Evolutionary conservation across 2,329 filamentous ascomycete genomes (phyloP).

Genomic region (Pseudogymnoascus destructans): DNA sequence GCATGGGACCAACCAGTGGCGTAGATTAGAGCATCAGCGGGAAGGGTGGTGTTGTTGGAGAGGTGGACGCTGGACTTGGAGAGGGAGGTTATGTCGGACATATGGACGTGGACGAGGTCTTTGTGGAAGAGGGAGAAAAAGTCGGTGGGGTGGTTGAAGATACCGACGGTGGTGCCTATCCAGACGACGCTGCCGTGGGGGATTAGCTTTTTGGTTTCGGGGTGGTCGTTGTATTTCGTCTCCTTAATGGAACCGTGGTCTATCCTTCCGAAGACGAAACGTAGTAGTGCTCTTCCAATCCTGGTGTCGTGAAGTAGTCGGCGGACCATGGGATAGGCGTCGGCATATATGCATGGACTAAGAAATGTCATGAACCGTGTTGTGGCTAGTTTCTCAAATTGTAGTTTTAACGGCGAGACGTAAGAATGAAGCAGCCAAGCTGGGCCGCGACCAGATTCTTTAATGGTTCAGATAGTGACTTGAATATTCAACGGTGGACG

Average conservation of each 20-base stretch:
- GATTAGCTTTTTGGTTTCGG: conserved; percentile 38
- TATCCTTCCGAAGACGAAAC: conserved; percentile 43
- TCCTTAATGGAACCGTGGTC: conserved; percentile 39
- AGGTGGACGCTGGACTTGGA: conserved; percentile 35
- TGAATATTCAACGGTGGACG: neutral
- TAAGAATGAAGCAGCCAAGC: neutral
- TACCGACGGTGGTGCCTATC: conserved; percentile 41
- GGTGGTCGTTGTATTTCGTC: conserved; percentile 40
- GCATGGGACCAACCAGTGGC: conserved; percentile 45
- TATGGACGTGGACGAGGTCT: conserved; percentile 37
- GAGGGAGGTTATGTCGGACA: conserved; percentile 37
- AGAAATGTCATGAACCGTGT: conserved; percentile 59
- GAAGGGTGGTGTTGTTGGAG: conserved; percentile 33
- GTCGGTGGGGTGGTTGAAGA: conserved; percentile 44
- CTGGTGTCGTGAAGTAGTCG: conserved; percentile 42
- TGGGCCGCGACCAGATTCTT: neutral
- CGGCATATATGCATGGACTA: conserved; percentile 57
- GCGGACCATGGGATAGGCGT: conserved; percentile 41
- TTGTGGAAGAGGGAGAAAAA: conserved; percentile 41
- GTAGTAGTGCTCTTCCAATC: conserved; percentile 37
- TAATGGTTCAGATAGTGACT: neutral
- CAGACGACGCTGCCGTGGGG: conserved; percentile 38
- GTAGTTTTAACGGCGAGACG: conserved; percentile 23
- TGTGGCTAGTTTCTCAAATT: conserved; percentile 52
- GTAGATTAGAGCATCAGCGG: conserved; percentile 40